A percentile compares a stretch with the other conserved stretches of the same genome.
Conservation (phyloP, 2,329 filamentous ascomycete genomes). For the Calonectria ilicicola region DNA sequence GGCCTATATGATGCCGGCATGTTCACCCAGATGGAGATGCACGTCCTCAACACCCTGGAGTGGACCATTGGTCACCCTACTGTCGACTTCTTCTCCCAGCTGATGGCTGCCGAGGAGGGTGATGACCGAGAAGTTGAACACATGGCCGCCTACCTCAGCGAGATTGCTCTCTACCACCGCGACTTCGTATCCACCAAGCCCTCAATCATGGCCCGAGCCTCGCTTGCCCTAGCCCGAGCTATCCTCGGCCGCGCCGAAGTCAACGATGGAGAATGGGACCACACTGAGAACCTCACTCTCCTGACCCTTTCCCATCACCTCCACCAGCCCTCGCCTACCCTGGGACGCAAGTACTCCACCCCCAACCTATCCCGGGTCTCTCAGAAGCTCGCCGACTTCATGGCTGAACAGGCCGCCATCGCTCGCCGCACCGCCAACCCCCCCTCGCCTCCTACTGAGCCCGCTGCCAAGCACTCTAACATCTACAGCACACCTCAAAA, state of each 20-base stretch:
- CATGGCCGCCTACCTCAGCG: constrained; percentile 93
- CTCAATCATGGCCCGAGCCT: constrained; percentile 89
- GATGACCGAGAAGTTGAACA: constrained; percentile 90
- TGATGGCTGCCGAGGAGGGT: constrained; percentile 83
- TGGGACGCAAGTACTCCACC: constrained; percentile 71
- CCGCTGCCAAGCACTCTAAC: constrained; percentile 64
- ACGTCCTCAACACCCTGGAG: constrained; percentile 95
- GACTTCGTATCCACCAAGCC: constrained; percentile 95
- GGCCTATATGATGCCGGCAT: constrained; percentile 98
- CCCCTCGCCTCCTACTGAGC: constrained; percentile 71
- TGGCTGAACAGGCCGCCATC: constrained; percentile 69
- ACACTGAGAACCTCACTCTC: constrained; percentile 76
- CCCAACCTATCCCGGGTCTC: constrained; percentile 66
- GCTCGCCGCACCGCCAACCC: constrained; percentile 62
- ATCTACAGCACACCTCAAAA: constrained; percentile 86
- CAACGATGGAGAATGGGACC: constrained; percentile 81
- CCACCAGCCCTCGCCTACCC: constrained; percentile 67
- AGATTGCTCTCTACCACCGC: constrained; percentile 95
- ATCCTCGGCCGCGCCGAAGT: constrained; percentile 85
- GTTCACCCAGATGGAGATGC: constrained; percentile 99
- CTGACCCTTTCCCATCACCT: constrained; percentile 70
- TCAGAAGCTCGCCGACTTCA: constrained; percentile 67
- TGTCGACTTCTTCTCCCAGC: constrained; percentile 91
- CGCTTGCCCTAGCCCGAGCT: constrained; percentile 86
- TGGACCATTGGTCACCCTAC: constrained; percentile 98